Percentiles rank a stretch among this genome's conserved stretches.
These are phyloP conservation scores for Solanum tacnaense DNA, from an alignment of 257 asterid genomes.

Conservation along the genomic window DNA sequence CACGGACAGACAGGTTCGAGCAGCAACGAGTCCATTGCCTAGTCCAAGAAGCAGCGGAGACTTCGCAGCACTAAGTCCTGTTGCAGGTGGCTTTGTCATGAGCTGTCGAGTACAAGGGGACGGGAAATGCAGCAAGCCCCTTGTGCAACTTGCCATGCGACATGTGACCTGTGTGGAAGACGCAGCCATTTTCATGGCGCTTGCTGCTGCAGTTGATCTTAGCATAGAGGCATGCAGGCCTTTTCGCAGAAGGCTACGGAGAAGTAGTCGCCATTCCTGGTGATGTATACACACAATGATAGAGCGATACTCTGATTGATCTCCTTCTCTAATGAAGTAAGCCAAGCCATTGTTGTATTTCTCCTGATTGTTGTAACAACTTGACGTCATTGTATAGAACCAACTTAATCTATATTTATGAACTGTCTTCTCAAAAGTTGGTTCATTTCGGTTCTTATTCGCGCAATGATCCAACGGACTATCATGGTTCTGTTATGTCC, in stretches of 20 bases:
- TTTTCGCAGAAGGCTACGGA: slow-evolving; percentile 54
- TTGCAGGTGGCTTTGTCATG: slow-evolving; percentile 76
- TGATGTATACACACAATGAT: slow-evolving; percentile 11
- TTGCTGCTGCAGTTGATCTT: slow-evolving; percentile 91
- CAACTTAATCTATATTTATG: background rate
- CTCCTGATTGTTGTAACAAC: background rate
- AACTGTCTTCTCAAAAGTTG: background rate
- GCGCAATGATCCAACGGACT: background rate
- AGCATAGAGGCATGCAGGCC: slow-evolving; percentile 87
- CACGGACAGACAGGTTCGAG: slow-evolving; percentile 52
- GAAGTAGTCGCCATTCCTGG: slow-evolving; percentile 62
- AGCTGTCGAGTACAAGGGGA: slow-evolving; percentile 83
- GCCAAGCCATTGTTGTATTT: background rate
- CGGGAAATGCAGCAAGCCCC: slow-evolving; percentile 74
- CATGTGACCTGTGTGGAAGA: slow-evolving; percentile 89
- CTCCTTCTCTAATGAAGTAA: background rate
- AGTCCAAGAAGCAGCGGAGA: slow-evolving; percentile 91
- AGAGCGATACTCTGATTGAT: background rate
- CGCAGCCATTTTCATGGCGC: slow-evolving; percentile 96
- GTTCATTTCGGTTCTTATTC: background rate
- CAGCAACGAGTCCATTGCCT: slow-evolving; percentile 47
- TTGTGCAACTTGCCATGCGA: slow-evolving; percentile 81
- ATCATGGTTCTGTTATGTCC: background rate
- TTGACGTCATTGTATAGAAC: background rate
- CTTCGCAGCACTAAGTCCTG: slow-evolving; percentile 50